Evolutionary conservation across 257 asterid species (phyloP).

Genomic region (Voacanga thouarsii): DNA sequence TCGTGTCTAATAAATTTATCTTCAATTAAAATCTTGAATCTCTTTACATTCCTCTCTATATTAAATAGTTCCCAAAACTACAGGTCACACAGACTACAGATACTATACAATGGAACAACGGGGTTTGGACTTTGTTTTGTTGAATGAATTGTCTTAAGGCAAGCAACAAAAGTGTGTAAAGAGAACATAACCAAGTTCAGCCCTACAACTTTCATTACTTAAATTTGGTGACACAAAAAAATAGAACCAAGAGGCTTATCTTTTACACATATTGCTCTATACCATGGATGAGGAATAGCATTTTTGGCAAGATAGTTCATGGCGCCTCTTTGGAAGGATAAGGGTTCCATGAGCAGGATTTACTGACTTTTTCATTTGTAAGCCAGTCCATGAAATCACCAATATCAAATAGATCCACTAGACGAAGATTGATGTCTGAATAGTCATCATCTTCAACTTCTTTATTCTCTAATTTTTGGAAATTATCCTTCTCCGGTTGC

Average conservation of each 20-base stretch:
- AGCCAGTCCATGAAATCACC: constrained; percentile 58
- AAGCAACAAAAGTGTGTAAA: too few species aligned
- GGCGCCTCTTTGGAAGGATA: constrained; percentile 54
- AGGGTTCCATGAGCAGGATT: constrained; percentile 62
- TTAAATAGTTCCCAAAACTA: too few species aligned
- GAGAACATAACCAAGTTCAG: too few species aligned
- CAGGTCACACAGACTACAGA: too few species aligned
- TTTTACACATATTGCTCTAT: constrained; percentile 51
- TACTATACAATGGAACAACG: too few species aligned
- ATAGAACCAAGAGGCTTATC: constrained; percentile 52
- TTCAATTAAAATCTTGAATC: too few species aligned
- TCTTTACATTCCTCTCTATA: too few species aligned
- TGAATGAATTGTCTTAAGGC: too few species aligned
- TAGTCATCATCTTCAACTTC: constrained; percentile 2
- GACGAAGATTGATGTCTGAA: constrained; percentile 50
- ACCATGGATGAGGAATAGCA: constrained; percentile 53
- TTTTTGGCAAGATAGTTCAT: constrained; percentile 21
- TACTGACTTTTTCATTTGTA: constrained; percentile 57
- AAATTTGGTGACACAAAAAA: constrained; percentile 40
- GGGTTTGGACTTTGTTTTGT: too few species aligned
- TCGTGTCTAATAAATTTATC: too few species aligned
- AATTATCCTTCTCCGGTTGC: neutral
- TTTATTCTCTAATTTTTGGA: neutral
- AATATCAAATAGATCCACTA: constrained; percentile 47
- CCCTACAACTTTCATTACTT: constrained; percentile 49